Evolutionary conservation across 495 filamentous ascomycete species (phyloP).

Genomic region (Podospora anserina): DNA sequence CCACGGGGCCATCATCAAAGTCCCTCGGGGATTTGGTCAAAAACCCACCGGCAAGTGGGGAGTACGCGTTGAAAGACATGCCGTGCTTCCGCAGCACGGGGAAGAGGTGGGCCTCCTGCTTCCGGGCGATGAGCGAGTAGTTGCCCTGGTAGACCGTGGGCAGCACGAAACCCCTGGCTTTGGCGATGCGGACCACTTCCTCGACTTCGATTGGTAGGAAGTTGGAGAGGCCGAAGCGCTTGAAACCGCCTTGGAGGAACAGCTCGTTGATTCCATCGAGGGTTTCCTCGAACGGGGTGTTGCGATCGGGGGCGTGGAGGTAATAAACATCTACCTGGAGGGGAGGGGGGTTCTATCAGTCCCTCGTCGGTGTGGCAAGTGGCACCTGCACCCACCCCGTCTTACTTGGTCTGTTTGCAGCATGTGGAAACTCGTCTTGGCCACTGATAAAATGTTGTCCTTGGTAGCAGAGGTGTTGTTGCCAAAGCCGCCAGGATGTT

Average conservation of each 20-base stretch:
- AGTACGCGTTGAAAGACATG: constrained; percentile 1
- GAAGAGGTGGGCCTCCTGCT: background rate
- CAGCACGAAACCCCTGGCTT: constrained; percentile 25
- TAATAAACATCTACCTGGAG: constrained; percentile 49
- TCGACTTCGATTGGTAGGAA: constrained; percentile 53
- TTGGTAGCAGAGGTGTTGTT: no score
- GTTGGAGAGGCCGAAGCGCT: constrained; percentile 48
- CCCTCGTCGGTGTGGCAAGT: no score
- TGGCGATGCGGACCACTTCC: constrained; percentile 46
- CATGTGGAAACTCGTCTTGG: no score
- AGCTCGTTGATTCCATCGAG: constrained; percentile 47
- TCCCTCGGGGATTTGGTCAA: background rate
- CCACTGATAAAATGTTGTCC: no score
- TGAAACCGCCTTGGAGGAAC: constrained; percentile 47
- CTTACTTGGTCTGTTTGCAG: no score
- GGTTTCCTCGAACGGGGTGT: constrained; percentile 47
- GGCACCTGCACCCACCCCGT: no score
- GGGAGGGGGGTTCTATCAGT: no score
- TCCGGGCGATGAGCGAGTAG: background rate
- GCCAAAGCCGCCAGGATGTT: background rate
- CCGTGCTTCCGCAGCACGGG: constrained; percentile 1
- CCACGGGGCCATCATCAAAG: background rate
- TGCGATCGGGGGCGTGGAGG: constrained; percentile 50
- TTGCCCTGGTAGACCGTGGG: constrained; percentile 9
- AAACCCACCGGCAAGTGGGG: background rate